Conservation (phyloP, 148 eudicot genomes). For the Drosera capensis region DNA sequence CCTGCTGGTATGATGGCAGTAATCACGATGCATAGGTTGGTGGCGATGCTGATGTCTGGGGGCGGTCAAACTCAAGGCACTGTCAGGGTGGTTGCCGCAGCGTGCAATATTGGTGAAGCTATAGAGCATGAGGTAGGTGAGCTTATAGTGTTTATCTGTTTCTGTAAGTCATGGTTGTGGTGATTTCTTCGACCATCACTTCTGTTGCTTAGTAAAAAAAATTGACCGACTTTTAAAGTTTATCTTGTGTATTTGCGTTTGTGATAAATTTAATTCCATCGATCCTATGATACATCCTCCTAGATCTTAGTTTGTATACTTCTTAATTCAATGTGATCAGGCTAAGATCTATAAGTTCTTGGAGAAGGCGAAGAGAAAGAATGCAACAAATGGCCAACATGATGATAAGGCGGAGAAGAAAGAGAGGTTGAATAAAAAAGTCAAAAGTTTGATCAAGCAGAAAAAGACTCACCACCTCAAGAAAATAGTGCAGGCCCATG, state of each 20-base stretch:
- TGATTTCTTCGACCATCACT: neutral
- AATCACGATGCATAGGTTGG: slow-evolving; percentile 87
- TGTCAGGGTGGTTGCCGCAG: slow-evolving; percentile 71
- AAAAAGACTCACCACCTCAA: slow-evolving; percentile 41
- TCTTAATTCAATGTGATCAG: slow-evolving; percentile 31
- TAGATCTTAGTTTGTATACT: too few relatives aligned
- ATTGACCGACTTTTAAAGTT: neutral
- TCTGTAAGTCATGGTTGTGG: neutral
- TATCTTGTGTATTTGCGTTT: neutral
- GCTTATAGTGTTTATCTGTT: slow-evolving; percentile 1
- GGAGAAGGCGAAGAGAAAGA: slow-evolving; percentile 44
- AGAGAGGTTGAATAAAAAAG: slow-evolving; percentile 44
- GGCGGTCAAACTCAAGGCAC: too few relatives aligned
- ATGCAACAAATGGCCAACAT: slow-evolving; percentile 8
- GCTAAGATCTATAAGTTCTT: slow-evolving; percentile 47
- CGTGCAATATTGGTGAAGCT: slow-evolving; percentile 73
- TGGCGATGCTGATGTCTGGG: slow-evolving; percentile 75
- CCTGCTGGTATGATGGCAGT: slow-evolving; percentile 94
- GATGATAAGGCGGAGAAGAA: slow-evolving; percentile 25
- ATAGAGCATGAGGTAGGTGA: slow-evolving; percentile 69
- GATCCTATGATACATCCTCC: too few relatives aligned
- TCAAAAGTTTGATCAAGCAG: slow-evolving; percentile 43
- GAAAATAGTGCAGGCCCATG: slow-evolving; percentile 46
- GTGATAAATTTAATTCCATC: too few relatives aligned
- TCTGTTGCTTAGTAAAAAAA: neutral